Percentiles rank a stretch among this genome's conserved stretches.
Conservation (phyloP, 768 basidiomycete species). For the Podaxis sp. region DNA sequence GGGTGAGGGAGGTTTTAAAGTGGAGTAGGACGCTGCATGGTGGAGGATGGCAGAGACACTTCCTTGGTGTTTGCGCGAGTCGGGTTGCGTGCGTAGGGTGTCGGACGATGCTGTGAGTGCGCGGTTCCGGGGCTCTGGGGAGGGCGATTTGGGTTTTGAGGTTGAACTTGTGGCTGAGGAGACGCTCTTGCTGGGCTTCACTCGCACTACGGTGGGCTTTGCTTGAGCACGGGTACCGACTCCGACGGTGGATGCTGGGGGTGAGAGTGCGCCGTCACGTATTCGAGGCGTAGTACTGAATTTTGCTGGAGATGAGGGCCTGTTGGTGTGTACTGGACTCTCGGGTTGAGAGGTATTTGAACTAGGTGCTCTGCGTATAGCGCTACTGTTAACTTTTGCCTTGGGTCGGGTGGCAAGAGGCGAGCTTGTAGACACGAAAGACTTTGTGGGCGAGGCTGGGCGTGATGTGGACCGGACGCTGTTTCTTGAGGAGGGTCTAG, state of each 20-base stretch:
- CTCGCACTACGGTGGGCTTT: background rate
- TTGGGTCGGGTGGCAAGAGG: slow-evolving; percentile 39
- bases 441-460: slow-evolving; percentile 42
- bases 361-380: slow-evolving; percentile 28
- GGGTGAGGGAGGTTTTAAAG: slow-evolving; percentile 22
- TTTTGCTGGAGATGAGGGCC: slow-evolving; percentile 43
- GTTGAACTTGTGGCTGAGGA: slow-evolving; percentile 28
- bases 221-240: slow-evolving; percentile 15
- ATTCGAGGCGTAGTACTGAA: slow-evolving; percentile 31
- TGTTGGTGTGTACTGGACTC: slow-evolving; percentile 22
- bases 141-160: slow-evolving; percentile 26
- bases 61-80: slow-evolving; percentile 24
- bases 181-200: slow-evolving; percentile 1
- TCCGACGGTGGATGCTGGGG: slow-evolving; percentile 27
- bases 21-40: slow-evolving; percentile 36
- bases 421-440: slow-evolving; percentile 21
- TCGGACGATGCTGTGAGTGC: slow-evolving; percentile 27
- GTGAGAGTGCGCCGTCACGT: slow-evolving; percentile 32
- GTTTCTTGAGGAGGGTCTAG: slow-evolving; percentile 27
- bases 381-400: slow-evolving; percentile 62
- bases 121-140: slow-evolving; percentile 31
- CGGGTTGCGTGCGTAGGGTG: background rate
- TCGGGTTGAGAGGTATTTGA: slow-evolving; percentile 9
- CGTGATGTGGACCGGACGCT: slow-evolving; percentile 33
- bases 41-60: slow-evolving; percentile 30